Conservation (phyloP, 257 asterid species). For the Vinca minor region DNA sequence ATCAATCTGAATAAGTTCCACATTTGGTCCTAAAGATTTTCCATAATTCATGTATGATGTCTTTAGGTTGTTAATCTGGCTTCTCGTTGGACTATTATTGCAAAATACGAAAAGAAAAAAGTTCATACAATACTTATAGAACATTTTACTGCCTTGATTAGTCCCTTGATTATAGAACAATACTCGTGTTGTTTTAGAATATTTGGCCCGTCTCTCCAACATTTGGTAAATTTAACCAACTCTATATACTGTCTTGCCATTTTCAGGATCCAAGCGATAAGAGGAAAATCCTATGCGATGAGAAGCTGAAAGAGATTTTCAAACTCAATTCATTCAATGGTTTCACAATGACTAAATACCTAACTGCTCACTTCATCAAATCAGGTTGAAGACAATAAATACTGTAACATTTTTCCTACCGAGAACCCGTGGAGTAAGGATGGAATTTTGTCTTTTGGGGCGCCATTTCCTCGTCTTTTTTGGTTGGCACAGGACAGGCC, state of each 20-base stretch:
- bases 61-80: neutral
- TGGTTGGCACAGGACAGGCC: neutral
- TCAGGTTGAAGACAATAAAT: constrained; percentile 5
- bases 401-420: neutral
- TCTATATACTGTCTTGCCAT: neutral
- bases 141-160: neutral
- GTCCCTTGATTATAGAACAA: neutral
- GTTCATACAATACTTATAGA: neutral
- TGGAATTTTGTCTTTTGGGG: constrained; percentile 3
- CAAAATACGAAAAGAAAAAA: neutral
- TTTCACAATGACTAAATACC: constrained; percentile 29
- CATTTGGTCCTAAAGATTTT: neutral
- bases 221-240: neutral
- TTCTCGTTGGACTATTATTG: neutral
- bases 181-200: neutral
- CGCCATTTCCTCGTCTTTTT: neutral
- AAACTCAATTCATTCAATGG: constrained; percentile 32
- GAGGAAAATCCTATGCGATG: constrained; percentile 32
- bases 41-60: neutral
- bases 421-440: neutral
- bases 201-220: neutral
- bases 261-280: constrained; percentile 32
- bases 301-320: constrained; percentile 33
- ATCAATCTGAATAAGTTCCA: neutral
- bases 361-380: constrained; percentile 31